phyloP scores from a whole-genome alignment of 2,329 filamentous ascomycete species.

The Aspergillus caelatus region DNA sequence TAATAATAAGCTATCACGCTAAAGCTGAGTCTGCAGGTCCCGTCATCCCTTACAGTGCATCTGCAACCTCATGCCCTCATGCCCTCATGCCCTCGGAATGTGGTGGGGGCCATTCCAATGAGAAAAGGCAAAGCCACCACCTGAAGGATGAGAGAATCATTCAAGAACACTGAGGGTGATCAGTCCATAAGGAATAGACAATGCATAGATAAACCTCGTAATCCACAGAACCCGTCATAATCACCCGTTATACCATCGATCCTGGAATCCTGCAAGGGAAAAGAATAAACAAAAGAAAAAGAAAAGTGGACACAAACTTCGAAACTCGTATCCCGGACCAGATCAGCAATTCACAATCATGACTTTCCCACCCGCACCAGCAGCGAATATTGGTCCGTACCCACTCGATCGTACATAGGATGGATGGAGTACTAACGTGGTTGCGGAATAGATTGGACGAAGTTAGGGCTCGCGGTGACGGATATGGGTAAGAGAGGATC shows the following conservation, averaged over 20 bases:
- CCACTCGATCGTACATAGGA: not conserved
- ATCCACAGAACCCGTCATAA: not conserved
- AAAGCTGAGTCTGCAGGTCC: not conserved
- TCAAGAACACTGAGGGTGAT: not conserved
- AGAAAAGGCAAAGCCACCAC: not conserved
- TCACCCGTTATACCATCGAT: not conserved
- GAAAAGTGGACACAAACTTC: not conserved
- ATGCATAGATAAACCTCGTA: not conserved
- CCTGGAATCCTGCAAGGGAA: not conserved
- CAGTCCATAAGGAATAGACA: not conserved
- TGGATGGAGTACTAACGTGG: not conserved
- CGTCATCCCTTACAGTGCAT: not conserved
- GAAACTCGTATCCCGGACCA: not conserved
- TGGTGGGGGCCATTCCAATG: not conserved
- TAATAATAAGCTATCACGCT: not conserved
- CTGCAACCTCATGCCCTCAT: not conserved
- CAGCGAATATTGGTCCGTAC: not conserved
- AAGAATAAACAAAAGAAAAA: not conserved
- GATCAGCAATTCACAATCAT: not conserved
- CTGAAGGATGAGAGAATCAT: not conserved
- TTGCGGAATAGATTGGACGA: not conserved
- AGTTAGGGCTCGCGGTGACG: not conserved
- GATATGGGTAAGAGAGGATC: not conserved
- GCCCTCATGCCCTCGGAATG: not conserved
- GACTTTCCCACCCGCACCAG: not conserved